Evolutionary conservation across 306 rosid species (phyloP).

Genomic region (Fagus sylvatica): DNA sequence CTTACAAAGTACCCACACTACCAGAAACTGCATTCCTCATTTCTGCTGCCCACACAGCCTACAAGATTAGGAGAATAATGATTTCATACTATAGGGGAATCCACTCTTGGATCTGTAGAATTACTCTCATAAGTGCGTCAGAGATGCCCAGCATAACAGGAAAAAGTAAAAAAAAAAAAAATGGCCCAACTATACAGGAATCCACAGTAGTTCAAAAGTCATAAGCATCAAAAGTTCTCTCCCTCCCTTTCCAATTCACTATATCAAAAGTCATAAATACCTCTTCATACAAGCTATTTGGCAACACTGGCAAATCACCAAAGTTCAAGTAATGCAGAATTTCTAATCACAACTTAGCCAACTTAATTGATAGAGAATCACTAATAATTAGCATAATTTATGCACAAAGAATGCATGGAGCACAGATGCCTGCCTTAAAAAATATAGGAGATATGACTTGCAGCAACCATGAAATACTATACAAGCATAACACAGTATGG

Average conservation of each 20-base stretch:
- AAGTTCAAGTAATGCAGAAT: background rate
- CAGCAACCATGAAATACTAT: background rate
- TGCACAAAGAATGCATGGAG: background rate
- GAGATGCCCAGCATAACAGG: background rate
- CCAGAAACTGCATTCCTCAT: background rate
- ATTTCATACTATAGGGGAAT: background rate
- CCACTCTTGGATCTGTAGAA: background rate
- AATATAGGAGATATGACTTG: background rate
- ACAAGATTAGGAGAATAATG: background rate
- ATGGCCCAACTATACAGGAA: background rate
- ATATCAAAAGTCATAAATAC: background rate
- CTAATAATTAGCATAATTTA: background rate
- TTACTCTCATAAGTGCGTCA: background rate
- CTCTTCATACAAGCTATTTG: background rate
- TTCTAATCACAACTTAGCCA: background rate
- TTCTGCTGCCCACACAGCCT: background rate
- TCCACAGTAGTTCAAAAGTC: background rate
- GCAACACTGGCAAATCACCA: background rate
- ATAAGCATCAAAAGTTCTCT: background rate
- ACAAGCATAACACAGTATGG: background rate
- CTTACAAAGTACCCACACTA: background rate
- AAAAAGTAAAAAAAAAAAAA: background rate
- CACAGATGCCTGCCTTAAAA: background rate
- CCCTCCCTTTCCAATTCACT: no score
- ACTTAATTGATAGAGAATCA: background rate